Conservation (phyloP, 2,329 filamentous ascomycete species). For the Beauveria pseudobassiana region DNA sequence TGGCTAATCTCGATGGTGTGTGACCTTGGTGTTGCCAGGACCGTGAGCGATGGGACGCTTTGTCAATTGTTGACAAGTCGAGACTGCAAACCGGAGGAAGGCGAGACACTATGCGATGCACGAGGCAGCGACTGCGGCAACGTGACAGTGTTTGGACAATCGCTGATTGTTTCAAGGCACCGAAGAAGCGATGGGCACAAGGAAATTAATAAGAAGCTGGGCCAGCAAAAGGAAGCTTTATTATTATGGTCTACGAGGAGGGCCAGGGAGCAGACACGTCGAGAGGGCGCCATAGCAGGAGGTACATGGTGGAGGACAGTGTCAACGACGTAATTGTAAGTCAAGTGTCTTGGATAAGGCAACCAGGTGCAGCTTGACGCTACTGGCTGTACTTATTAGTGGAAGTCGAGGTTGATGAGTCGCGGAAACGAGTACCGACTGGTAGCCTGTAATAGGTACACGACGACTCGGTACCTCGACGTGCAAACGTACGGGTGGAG, state of each 20-base stretch:
- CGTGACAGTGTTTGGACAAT: not conserved
- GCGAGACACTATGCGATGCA: conserved; percentile 4
- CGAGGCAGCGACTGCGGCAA: not conserved
- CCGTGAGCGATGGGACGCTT: not conserved
- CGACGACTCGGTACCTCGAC: too few relatives aligned
- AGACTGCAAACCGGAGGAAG: conserved; percentile 2
- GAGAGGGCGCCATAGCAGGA: not conserved
- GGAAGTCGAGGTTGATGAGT: not conserved
- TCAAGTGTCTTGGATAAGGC: conserved; percentile 5
- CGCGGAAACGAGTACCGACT: not conserved
- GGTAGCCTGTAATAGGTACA: not conserved
- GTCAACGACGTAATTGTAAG: conserved; percentile 11
- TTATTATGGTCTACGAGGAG: too few relatives aligned
- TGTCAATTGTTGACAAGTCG: not conserved
- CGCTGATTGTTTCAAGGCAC: not conserved
- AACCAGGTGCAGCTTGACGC: not conserved
- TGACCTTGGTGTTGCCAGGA: not conserved
- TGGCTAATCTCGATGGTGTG: conserved; percentile 2
- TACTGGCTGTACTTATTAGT: not conserved
- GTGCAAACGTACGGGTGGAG: not conserved
- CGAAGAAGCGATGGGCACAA: not conserved
- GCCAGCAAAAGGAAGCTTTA: not conserved
- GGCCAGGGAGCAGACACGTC: not conserved
- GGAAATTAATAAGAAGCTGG: conserved; percentile 4
- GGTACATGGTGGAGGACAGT: not conserved